Evolutionary conservation across 2,329 filamentous ascomycete genomes (phyloP).

Genomic region (Fusarium temperatum): DNA sequence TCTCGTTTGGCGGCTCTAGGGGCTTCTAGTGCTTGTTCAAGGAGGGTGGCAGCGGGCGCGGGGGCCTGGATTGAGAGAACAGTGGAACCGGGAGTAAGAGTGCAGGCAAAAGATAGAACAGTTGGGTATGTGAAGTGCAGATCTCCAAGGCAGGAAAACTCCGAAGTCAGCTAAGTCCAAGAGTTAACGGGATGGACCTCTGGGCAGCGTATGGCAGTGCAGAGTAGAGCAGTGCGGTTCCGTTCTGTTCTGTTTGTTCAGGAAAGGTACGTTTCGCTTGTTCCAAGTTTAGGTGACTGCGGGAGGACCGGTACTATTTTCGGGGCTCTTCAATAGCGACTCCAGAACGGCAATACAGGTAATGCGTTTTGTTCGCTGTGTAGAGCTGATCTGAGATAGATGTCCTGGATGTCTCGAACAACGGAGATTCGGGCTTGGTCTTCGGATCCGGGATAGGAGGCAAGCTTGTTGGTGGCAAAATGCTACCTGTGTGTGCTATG

Average conservation of each 20-base stretch:
- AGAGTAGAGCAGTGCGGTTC: not conserved
- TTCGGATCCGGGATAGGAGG: constrained; percentile 35
- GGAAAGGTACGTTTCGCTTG: constrained; percentile 8
- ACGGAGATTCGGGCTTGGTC: constrained; percentile 24
- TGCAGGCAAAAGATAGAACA: constrained; percentile 1
- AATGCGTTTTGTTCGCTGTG: not conserved
- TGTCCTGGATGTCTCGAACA: not conserved
- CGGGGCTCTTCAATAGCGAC: constrained; percentile 42
- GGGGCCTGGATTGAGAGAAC: constrained; percentile 24
- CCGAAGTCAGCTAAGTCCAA: not conserved
- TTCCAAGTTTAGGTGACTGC: constrained; percentile 32
- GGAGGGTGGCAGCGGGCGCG: constrained; percentile 25
- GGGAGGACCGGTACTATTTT: constrained; percentile 33
- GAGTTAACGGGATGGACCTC: constrained; percentile 13
- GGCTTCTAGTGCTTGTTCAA: constrained; percentile 23
- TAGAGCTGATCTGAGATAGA: not conserved
- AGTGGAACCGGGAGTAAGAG: constrained; percentile 30
- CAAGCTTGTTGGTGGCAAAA: constrained; percentile 33
- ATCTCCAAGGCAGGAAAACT: constrained; percentile 29
- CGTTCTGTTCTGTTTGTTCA: not conserved
- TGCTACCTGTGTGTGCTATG: constrained; percentile 3
- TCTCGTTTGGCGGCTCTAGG: constrained; percentile 24
- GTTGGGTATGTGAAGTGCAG: constrained; percentile 19
- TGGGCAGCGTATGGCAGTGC: not conserved
- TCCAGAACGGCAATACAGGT: constrained; percentile 38